A percentile compares a stretch with the other conserved stretches of the same genome.
phyloP scores from a whole-genome alignment of 1,284 basidiomycete species.

The Phylloporus gajari region DNA sequence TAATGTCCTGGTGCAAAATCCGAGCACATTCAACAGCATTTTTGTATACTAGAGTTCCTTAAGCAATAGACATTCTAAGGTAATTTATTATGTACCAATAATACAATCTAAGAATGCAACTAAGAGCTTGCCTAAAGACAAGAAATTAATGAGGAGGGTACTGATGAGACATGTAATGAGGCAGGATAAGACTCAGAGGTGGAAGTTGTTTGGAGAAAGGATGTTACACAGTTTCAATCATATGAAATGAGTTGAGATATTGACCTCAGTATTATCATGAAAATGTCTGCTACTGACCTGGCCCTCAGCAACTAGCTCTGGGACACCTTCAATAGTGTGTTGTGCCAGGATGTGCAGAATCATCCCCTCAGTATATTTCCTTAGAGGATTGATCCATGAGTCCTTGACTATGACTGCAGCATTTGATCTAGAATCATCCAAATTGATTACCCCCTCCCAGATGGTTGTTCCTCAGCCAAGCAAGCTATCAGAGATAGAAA shows the following conservation, averaged over 20 bases:
- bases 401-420: not conserved
- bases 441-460: too few species aligned
- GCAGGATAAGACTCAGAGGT: slow-evolving; percentile 7
- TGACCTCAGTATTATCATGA: not conserved
- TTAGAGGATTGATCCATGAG: slow-evolving; percentile 17
- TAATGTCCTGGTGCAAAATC: slow-evolving; percentile 14
- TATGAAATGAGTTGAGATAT: slow-evolving; percentile 12
- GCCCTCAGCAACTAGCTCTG: slow-evolving; percentile 6
- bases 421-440: too few species aligned
- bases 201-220: not conserved
- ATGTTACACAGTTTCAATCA: not conserved
- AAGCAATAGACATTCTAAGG: not conserved
- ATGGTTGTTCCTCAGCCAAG: too few species aligned
- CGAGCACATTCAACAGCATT: not conserved
- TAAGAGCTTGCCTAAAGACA: slow-evolving; percentile 16
- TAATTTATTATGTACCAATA: slow-evolving; percentile 2
- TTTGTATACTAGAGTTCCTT: slow-evolving; percentile 9
- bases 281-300: slow-evolving; percentile 13
- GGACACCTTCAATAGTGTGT: slow-evolving; percentile 12
- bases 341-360: slow-evolving; percentile 13
- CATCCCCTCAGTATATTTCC: slow-evolving; percentile 17
- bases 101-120: slow-evolving; percentile 13
- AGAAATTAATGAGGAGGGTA: slow-evolving; percentile 9
- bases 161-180: slow-evolving; percentile 11
- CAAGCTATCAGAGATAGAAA: too few species aligned